Evolutionary conservation across 495 filamentous ascomycete species (phyloP).

Genomic region (Darksidea phi): DNA sequence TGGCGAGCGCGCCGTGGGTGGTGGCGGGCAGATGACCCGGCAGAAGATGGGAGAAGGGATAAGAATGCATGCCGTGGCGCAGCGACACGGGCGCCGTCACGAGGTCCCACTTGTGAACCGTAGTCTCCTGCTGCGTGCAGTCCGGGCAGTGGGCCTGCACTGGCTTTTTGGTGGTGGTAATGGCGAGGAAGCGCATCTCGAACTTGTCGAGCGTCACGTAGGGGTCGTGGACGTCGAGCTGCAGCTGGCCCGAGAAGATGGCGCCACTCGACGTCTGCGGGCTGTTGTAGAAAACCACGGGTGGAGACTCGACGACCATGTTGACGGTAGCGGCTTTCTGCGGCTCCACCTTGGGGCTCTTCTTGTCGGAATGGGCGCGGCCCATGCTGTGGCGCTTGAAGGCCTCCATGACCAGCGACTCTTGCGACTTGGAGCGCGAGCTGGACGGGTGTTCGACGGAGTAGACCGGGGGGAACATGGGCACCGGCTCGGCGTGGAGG

Average conservation of each 20-base stretch:
- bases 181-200: constrained; percentile 64
- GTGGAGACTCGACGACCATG: constrained; percentile 85
- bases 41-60: constrained; percentile 89
- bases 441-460: constrained; percentile 27
- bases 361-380: constrained; percentile 30
- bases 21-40: constrained; percentile 83
- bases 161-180: constrained; percentile 72
- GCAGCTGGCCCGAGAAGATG: constrained; percentile 80
- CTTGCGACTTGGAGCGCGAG: constrained; percentile 13
- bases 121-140: constrained; percentile 66
- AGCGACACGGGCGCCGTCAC: constrained; percentile 61
- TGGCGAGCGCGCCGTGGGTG: constrained; percentile 68
- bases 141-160: constrained; percentile 73
- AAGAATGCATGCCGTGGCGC: constrained; percentile 63
- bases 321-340: constrained; percentile 59
- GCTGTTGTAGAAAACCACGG: constrained; percentile 71
- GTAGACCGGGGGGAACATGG: constrained; percentile 26
- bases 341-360: constrained; percentile 35
- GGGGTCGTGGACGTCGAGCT: constrained; percentile 65
- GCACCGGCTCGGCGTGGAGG: not conserved
- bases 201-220: constrained; percentile 66
- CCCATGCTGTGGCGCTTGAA: constrained; percentile 36
- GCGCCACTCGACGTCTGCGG: constrained; percentile 78
- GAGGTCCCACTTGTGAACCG: constrained; percentile 76
- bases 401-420: constrained; percentile 32